These are phyloP conservation scores for Magnusiomyces paraingens DNA, from an alignment of 1,139 yeast genomes.

Conservation along the genomic window DNA sequence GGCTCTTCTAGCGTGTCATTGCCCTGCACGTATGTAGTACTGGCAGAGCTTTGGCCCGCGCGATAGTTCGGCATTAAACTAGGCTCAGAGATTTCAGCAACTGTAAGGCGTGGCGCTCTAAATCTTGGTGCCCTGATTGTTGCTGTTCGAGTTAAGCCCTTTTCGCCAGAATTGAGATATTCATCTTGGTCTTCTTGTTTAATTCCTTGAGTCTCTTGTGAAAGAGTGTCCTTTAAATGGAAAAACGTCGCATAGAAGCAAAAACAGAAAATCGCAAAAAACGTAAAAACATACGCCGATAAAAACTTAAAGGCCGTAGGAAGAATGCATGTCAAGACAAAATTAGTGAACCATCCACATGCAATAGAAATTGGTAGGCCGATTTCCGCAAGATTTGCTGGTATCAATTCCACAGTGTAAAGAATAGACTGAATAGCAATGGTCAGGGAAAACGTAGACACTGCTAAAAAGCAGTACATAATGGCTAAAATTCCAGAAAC, in stretches of 20 bases:
- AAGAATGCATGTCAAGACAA: slow-evolving; percentile 25
- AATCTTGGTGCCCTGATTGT: too few species aligned
- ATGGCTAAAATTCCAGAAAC: slow-evolving; percentile 39
- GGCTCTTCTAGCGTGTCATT: too few species aligned
- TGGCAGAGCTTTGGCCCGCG: too few species aligned
- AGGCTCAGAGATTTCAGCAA: too few species aligned
- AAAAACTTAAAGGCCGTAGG: slow-evolving; percentile 40
- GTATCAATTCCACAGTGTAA: slow-evolving; percentile 51
- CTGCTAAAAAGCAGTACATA: slow-evolving; percentile 44
- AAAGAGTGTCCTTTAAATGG: slow-evolving; percentile 16
- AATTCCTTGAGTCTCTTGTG: background rate
- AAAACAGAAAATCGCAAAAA: slow-evolving; percentile 26
- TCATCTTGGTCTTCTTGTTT: too few species aligned
- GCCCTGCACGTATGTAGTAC: too few species aligned
- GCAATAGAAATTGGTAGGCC: slow-evolving; percentile 51
- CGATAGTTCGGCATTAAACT: too few species aligned
- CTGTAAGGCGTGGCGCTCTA: too few species aligned
- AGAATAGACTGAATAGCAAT: slow-evolving; percentile 34
- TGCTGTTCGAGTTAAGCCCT: too few species aligned
- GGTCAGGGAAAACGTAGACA: slow-evolving; percentile 46
- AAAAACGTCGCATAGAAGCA: slow-evolving; percentile 12
- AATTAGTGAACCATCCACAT: slow-evolving; percentile 47
- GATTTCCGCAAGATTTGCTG: slow-evolving; percentile 41
- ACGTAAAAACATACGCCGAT: slow-evolving; percentile 37
- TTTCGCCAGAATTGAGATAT: too few species aligned